Evolutionary conservation across 1,284 basidiomycete genomes (phyloP).

Genomic region (Ceratobasidium theobromae): DNA sequence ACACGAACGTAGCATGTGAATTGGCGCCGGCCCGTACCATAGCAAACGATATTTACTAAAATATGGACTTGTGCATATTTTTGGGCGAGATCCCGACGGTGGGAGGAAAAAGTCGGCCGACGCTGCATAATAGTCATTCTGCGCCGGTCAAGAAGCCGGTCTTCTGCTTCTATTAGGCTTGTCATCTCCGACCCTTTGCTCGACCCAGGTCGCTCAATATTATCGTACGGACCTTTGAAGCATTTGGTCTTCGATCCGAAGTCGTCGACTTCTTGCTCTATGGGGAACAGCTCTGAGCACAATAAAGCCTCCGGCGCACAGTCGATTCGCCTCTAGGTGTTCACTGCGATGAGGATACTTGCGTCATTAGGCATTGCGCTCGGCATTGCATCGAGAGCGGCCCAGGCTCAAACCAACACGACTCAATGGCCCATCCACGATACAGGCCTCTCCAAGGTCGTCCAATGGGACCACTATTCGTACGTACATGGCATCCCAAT

Average conservation of each 20-base stretch:
- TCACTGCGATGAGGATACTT: constrained; percentile 12
- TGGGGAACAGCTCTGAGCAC: neutral
- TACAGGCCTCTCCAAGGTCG: constrained; percentile 21
- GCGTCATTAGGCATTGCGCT: neutral
- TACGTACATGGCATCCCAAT: neutral
- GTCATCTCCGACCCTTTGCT: neutral
- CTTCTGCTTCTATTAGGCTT: neutral
- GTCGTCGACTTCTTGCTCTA: constrained; percentile 11
- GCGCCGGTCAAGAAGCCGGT: neutral
- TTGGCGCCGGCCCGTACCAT: too few species aligned
- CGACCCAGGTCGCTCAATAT: too few species aligned
- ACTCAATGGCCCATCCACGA: constrained; percentile 32
- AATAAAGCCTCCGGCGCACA: neutral
- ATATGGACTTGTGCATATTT: neutral
- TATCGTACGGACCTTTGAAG: neutral
- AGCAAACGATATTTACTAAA: too few species aligned
- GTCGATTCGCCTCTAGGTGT: neutral
- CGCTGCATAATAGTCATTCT: neutral
- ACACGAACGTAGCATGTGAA: neutral
- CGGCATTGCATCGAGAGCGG: constrained; percentile 3
- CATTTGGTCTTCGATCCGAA: neutral
- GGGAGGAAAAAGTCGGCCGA: neutral
- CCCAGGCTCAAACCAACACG: neutral
- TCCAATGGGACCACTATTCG: constrained; percentile 33
- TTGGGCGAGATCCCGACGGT: neutral